Evolutionary conservation across 306 rosid genomes (phyloP), one percentile per base, ranked within the genome.

Genomic region (Fagus crenata): DNA sequence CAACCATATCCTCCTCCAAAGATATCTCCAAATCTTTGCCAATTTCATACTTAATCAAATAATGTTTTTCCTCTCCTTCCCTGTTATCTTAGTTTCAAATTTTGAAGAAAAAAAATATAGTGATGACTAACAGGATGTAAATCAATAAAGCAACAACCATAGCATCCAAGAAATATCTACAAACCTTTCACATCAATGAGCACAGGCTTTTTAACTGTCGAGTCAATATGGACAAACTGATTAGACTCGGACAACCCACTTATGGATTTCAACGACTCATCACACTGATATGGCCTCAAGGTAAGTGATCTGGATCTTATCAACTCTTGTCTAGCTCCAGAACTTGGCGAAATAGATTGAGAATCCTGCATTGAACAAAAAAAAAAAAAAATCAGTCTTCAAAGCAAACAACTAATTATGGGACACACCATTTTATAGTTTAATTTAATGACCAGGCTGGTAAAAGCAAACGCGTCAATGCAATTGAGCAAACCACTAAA

Each of bases 111-210:
- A 46, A 9, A 14, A 4, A 14, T 12, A 14, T 3, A 46, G 51
- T 37, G 32, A 67, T 39, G 2, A 67, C 31, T 67, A 67, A 40
- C 7, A 67, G 5, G 2, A 32, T 15, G 13, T n/a, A 22, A 2
- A 40, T 64, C 18, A 39, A 14, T 17, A 67, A 39, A 14, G 11
- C 13, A 67, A 31, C 14, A 80, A 71, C 35, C 31, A 76, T 17
- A 76, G 40, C 75, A 78, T 72, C 42, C 35, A 69, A 74, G 73
- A 49, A 72, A 39, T 14, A 85, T 51, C 56, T 67, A 67, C 93
- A 78, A 86, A 89, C 98, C 90, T 84, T 85, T 89, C 58, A 73
- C 69, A 53, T 85, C 87, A 17, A 75, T 51, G 69, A 86, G 67
- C 53, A 72, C 36, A 31, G 89, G 86, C 76, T 76, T 77, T 85